Conservation (phyloP, 2,329 filamentous ascomycete species). For the Aspergillus sp. region DNA sequence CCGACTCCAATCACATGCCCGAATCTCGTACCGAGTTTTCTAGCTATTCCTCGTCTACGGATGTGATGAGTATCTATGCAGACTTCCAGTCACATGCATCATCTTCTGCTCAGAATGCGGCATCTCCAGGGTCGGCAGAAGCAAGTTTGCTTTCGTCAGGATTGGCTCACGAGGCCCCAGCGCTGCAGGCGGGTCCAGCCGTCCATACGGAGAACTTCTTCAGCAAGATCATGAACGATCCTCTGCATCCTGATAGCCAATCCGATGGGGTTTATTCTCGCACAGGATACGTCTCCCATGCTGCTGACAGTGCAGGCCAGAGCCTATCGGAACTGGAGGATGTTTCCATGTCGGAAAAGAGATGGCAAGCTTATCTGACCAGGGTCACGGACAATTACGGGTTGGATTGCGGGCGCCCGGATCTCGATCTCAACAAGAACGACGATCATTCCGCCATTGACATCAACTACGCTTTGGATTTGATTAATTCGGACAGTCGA, state of each 20-base stretch:
- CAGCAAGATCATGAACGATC: slow-evolving; percentile 15
- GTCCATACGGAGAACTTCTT: slow-evolving; percentile 16
- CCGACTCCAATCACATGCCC: background rate
- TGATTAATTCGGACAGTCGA: slow-evolving; percentile 24
- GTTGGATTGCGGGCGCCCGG: slow-evolving; percentile 68
- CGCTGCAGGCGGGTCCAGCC: background rate
- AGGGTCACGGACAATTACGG: slow-evolving; percentile 59
- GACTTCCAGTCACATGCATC: slow-evolving; percentile 11
- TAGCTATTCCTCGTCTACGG: background rate
- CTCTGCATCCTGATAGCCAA: background rate
- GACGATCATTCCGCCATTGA: slow-evolving; percentile 69
- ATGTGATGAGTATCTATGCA: slow-evolving; percentile 4
- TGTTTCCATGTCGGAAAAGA: slow-evolving; percentile 26
- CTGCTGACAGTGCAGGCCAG: background rate
- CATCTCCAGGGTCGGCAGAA: slow-evolving; percentile 15
- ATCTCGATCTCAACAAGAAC: slow-evolving; percentile 70
- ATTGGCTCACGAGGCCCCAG: background rate
- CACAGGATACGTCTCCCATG: background rate
- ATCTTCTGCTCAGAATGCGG: slow-evolving; percentile 7
- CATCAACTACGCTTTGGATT: slow-evolving; percentile 44
- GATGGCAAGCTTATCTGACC: slow-evolving; percentile 36
- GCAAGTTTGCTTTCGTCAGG: slow-evolving; percentile 11
- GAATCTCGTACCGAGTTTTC: slow-evolving; percentile 1
- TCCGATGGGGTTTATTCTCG: background rate
- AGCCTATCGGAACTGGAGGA: slow-evolving; percentile 4